phyloP scores from a whole-genome alignment of 176 grass and related monocot species.

The Rhynchospora pubera region DNA sequence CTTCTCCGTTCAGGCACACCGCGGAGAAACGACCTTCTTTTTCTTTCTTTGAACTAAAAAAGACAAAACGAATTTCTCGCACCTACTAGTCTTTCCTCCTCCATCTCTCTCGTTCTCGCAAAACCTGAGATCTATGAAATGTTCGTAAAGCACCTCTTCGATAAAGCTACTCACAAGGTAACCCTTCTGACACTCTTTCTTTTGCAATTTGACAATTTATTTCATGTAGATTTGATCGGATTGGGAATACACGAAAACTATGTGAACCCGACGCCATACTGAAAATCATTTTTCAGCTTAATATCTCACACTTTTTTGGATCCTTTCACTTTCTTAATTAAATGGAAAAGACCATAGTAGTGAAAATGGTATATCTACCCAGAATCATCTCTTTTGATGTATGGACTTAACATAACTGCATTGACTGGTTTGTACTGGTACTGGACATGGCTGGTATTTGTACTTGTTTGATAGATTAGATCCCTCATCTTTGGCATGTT shows the following conservation, averaged over 20 bases:
- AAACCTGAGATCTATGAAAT: conserved; percentile 27
- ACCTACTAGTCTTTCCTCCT: neutral
- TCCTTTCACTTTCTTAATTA: neutral
- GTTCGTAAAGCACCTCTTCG: conserved; percentile 50
- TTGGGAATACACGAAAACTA: neutral
- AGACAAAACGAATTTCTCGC: neutral
- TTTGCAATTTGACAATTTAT: neutral
- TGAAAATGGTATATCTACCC: neutral
- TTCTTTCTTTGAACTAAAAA: neutral
- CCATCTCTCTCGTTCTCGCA: conserved; percentile 8
- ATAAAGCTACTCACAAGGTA: conserved; percentile 55
- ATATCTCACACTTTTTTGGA: neutral
- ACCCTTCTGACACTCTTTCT: neutral
- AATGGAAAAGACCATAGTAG: neutral
- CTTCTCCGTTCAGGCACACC: neutral
- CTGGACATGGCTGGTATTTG: neutral
- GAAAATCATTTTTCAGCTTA: neutral
- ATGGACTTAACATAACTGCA: neutral
- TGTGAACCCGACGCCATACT: neutral
- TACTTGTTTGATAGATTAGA: neutral
- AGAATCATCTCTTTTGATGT: neutral
- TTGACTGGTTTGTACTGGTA: neutral
- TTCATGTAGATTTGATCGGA: neutral
- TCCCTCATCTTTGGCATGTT: neutral
- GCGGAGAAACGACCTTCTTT: neutral